These are phyloP conservation scores for Byssoonygena ceratinophila DNA, from an alignment of 2,329 filamentous ascomycete genomes.

Conservation along the genomic window DNA sequence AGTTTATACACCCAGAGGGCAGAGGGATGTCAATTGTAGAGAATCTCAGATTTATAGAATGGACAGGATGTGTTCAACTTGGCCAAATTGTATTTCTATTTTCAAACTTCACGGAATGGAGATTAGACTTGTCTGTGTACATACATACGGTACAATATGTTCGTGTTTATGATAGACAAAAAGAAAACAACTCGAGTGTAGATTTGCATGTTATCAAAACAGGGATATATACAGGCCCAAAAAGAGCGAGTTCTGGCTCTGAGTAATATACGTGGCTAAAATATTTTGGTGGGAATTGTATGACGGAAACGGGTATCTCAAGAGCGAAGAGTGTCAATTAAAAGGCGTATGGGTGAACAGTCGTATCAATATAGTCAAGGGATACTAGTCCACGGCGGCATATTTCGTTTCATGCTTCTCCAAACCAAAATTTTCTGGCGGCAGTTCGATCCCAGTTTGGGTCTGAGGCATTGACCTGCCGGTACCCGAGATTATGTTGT, in stretches of 20 bases:
- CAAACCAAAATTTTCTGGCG: background rate
- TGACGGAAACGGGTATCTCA: background rate
- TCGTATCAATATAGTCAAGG: background rate
- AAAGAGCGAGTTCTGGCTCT: no score
- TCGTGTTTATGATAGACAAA: no score
- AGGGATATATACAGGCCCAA: no score
- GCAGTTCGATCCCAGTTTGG: background rate
- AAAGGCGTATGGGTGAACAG: background rate
- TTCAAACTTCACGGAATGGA: no score
- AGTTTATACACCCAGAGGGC: slow-evolving; percentile 4
- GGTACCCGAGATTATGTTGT: background rate
- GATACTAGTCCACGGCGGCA: background rate
- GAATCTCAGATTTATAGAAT: background rate
- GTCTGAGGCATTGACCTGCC: background rate
- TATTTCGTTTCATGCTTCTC: background rate
- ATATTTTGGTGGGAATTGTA: no score
- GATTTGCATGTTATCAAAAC: no score
- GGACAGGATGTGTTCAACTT: background rate
- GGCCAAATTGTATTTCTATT: background rate
- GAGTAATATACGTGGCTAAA: no score
- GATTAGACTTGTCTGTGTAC: no score
- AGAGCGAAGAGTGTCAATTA: background rate
- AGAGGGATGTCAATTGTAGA: background rate
- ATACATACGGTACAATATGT: no score
- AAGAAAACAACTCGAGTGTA: no score